Evolutionary conservation across 768 basidiomycete species (phyloP).

Genomic region (Pleurotus eryngii): DNA sequence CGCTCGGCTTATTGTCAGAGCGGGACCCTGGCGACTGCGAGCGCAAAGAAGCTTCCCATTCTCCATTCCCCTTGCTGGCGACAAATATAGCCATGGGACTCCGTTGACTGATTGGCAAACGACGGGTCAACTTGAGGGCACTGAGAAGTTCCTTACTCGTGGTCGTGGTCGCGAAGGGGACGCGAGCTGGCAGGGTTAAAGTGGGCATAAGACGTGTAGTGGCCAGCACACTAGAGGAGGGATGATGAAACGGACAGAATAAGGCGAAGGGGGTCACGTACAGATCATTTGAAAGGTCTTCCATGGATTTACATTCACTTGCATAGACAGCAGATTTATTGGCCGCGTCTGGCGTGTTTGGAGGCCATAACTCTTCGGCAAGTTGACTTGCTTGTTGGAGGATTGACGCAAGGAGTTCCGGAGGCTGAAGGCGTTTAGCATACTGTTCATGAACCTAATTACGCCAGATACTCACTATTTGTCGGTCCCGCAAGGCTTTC

Average conservation of each 20-base stretch:
- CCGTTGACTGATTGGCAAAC: slow-evolving; percentile 44
- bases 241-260: neutral
- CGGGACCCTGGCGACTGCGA: slow-evolving; percentile 28
- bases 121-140: slow-evolving; percentile 62
- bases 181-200: slow-evolving; percentile 44
- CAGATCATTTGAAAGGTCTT: slow-evolving; percentile 47
- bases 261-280: slow-evolving; percentile 35
- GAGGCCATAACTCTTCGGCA: slow-evolving; percentile 51
- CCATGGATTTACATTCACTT: slow-evolving; percentile 19
- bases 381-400: slow-evolving; percentile 52
- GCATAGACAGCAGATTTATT: slow-evolving; percentile 2
- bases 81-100: slow-evolving; percentile 74
- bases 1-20: neutral
- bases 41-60: slow-evolving; percentile 73
- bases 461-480: slow-evolving; percentile 51
- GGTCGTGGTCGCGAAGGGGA: slow-evolving; percentile 53
- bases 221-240: neutral
- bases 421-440: slow-evolving; percentile 45
- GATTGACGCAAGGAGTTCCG: slow-evolving; percentile 59
- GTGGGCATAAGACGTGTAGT: slow-evolving; percentile 37
- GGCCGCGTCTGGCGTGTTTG: slow-evolving; percentile 5
- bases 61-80: slow-evolving; percentile 66
- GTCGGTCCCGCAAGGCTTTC: slow-evolving; percentile 57
- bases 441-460: neutral
- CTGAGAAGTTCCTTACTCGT: slow-evolving; percentile 57